Evolutionary conservation across 257 asterid species (phyloP), one percentile per base, ranked within the genome.

Genomic region (Cruciata laevipes): DNA sequence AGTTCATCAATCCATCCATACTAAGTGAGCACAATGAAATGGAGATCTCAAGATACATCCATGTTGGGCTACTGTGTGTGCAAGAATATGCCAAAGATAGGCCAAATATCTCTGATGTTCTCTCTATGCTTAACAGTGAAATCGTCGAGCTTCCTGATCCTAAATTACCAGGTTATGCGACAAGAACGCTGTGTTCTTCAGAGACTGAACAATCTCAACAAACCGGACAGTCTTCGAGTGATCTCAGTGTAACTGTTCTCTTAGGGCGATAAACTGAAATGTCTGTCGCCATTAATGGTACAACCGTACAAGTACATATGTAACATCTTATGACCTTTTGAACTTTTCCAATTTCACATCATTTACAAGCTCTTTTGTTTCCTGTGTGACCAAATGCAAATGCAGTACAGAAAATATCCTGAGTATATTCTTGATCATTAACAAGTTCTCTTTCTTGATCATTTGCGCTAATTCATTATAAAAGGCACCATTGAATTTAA

Each of bases 11-110:
- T 61, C 25, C 66, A 61, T 2, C 44, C 9, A 2, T 32, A 61
- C 13, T 33, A 2, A 23, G 20, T 32, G 42, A 11, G 37, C n/a
- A 18, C 66, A 61, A 24, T 31, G 66, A 61, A 61, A 18, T 16
- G 66, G 66, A 61, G 17, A 11, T 61, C 14, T 1, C n/a, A 1
- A 61, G 66, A 8, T 32, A 84, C 73, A 68, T 85, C 14, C 92
- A 83, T 24, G 85, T 85, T 6, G 92, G 88, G 11, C 47, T 85
- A 38, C 72, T 87, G 76, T 87, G 95, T 7, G 88, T 85, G 40
- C 92, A 87, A 80, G 87, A 85, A 63, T 72, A 68, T 67, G 81
- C 87, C 25, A 71, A 40, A 21, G 85, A 84, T 51, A 78, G 95
- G 79, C 95, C 91, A 27, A 74, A 80, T 21, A 61, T 81, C 33